phyloP scores from a whole-genome alignment of 306 rosid genomes.

The Coriaria nepalensis region DNA sequence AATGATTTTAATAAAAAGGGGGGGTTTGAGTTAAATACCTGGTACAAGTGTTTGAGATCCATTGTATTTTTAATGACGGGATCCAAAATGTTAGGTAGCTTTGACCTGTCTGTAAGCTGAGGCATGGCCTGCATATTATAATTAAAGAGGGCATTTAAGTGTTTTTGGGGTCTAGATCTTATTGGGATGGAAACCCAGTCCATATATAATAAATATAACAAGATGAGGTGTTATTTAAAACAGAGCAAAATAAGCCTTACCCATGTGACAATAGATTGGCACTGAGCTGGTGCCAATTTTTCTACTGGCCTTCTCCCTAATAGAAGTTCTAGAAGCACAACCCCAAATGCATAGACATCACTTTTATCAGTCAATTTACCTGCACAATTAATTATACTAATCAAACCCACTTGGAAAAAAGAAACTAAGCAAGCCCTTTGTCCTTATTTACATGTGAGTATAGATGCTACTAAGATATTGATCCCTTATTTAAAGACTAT shows the following conservation, averaged over 20 bases:
- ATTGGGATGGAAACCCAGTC: neutral
- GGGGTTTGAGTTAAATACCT: conserved; percentile 30
- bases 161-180: conserved; percentile 1
- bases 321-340: conserved; percentile 79
- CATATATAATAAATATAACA: too few species aligned
- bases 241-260: conserved; percentile 21
- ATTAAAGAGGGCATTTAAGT: neutral
- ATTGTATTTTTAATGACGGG: conserved; percentile 61
- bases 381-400: conserved; percentile 9
- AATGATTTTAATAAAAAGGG: too few species aligned
- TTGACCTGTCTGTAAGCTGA: conserved; percentile 79
- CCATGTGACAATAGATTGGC: conserved; percentile 97
- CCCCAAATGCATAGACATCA: conserved; percentile 88
- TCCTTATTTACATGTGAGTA: too few species aligned
- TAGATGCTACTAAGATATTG: too few species aligned
- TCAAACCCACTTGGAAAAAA: too few species aligned
- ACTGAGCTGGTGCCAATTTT: conserved; percentile 68
- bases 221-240: too few species aligned
- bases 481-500: too few species aligned
- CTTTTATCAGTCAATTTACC: conserved; percentile 92
- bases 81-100: conserved; percentile 74
- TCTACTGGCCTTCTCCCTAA: conserved; percentile 79
- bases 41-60: conserved; percentile 81
- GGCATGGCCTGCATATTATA: conserved; percentile 79
- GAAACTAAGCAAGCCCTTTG: too few species aligned